phyloP scores from a whole-genome alignment of 164 flowering plant genomes.

The Protea cynaroides region DNA sequence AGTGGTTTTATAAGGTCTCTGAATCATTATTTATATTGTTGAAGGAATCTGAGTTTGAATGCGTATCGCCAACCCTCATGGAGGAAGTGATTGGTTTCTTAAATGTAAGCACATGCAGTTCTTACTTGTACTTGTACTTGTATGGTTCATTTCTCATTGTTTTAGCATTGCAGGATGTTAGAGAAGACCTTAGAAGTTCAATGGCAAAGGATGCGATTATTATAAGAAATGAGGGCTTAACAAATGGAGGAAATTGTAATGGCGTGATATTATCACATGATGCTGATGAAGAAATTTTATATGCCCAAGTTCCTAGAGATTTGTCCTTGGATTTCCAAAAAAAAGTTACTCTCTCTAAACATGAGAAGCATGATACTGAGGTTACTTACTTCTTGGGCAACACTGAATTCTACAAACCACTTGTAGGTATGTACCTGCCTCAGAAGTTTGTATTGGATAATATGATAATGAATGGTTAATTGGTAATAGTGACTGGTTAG shows the following conservation, averaged over 20 bases:
- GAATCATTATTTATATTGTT: conserved; percentile 9
- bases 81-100: conserved; percentile 74
- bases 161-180: conserved; percentile 50
- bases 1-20: conserved; percentile 5
- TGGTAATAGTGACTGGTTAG: not conserved
- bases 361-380: conserved; percentile 36
- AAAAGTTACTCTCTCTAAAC: conserved; percentile 60
- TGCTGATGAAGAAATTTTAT: conserved; percentile 18
- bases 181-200: conserved; percentile 83
- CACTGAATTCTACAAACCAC: conserved; percentile 28
- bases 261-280: conserved; percentile 6
- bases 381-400: conserved; percentile 18
- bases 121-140: not conserved
- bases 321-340: conserved; percentile 68
- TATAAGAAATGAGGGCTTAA: conserved; percentile 63
- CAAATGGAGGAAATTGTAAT: conserved; percentile 23
- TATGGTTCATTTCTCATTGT: conserved; percentile 14
- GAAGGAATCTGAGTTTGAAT: conserved; percentile 85
- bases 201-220: conserved; percentile 76
- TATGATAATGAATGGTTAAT: not conserved
- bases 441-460: not conserved
- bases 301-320: conserved; percentile 22
- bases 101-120: conserved; percentile 53
- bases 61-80: conserved; percentile 82
- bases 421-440: conserved; percentile 35